Conservation (phyloP, 2,329 filamentous ascomycete genomes). For the Xylariaceae sp. region DNA sequence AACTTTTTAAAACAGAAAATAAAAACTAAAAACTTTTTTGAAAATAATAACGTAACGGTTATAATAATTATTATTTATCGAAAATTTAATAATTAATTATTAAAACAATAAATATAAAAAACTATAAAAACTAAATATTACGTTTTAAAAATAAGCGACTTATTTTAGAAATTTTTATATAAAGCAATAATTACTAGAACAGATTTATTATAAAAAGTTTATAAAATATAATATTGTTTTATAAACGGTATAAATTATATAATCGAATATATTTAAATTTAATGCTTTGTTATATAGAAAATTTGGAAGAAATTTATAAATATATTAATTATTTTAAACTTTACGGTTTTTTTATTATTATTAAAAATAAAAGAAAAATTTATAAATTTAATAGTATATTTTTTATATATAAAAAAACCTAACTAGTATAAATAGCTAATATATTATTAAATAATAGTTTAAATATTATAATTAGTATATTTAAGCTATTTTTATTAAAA, state of each 20-base stretch:
- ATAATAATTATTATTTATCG: not conserved
- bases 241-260: not conserved
- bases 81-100: not conserved
- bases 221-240: not conserved
- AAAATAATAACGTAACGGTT: not conserved
- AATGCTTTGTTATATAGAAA: not conserved
- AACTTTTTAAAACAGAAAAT: not conserved
- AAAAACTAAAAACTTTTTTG: not conserved
- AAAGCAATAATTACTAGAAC: not conserved
- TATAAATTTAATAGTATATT: not conserved
- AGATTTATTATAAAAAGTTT: not conserved
- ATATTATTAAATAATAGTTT: not conserved
- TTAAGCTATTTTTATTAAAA: conserved; percentile 2
- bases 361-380: not conserved
- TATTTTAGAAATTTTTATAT: not conserved
- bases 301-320: not conserved
- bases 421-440: not conserved
- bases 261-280: not conserved
- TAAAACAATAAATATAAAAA: not conserved
- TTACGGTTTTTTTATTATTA: not conserved
- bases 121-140: not conserved
- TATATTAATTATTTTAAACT: not conserved
- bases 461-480: not conserved
- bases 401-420: not conserved
- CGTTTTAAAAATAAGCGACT: not conserved